A percentile compares a stretch with the other conserved stretches of the same genome.
Conservation (phyloP, 2,329 filamentous ascomycete genomes). For the Paecilomyces sp. region DNA sequence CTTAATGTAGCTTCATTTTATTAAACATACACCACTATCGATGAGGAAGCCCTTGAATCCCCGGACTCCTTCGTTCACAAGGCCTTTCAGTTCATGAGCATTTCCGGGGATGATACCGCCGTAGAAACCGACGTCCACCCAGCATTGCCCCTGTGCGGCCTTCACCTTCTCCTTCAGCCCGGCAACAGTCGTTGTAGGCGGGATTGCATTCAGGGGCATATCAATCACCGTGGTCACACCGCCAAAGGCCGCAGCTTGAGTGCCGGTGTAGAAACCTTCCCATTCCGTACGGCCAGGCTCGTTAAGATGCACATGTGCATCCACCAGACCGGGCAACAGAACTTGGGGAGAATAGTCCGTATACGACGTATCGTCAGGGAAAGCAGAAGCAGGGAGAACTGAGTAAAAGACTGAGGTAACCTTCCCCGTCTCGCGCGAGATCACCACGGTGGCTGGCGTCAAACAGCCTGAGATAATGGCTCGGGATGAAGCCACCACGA, state of each 20-base stretch:
- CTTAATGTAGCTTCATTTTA: background rate
- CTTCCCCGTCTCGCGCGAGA: constrained; percentile 74
- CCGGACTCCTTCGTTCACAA: constrained; percentile 79
- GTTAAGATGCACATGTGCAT: constrained; percentile 95
- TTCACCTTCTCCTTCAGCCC: constrained; percentile 78
- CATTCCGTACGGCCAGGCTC: constrained; percentile 95
- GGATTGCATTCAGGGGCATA: constrained; percentile 96
- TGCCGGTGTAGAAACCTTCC: constrained; percentile 96
- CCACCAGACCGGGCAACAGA: constrained; percentile 83
- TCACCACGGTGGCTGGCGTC: constrained; percentile 73
- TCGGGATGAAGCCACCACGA: constrained; percentile 73
- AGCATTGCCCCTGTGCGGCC: constrained; percentile 81
- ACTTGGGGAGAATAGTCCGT: constrained; percentile 78
- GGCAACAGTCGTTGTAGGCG: constrained; percentile 82
- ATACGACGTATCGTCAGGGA: constrained; percentile 67
- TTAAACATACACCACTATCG: constrained; percentile 73
- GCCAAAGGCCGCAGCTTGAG: constrained; percentile 85
- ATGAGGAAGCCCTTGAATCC: constrained; percentile 98
- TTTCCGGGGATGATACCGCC: constrained; percentile 93
- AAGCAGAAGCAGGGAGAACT: constrained; percentile 67
- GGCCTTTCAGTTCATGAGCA: constrained; percentile 64
- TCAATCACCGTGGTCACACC: constrained; percentile 95
- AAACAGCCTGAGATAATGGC: constrained; percentile 71
- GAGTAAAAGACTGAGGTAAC: constrained; percentile 68
- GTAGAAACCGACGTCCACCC: constrained; percentile 98